Evolutionary conservation across 2,329 filamentous ascomycete genomes (phyloP), one percentile per base, ranked within the genome.

Genomic region (Berkeleyomyces rouxiae): DNA sequence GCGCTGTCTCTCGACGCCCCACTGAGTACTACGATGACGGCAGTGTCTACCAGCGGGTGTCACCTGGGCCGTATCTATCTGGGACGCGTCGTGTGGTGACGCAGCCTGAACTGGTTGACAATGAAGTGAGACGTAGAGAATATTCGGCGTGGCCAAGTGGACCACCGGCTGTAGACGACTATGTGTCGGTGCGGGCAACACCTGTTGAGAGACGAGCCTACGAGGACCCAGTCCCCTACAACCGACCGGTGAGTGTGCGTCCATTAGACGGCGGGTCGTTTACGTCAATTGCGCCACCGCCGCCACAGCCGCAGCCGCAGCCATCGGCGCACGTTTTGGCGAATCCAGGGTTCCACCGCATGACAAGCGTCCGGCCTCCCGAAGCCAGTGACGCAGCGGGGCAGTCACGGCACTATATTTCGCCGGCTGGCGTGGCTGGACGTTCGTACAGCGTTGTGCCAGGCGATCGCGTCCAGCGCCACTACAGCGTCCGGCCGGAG

Each of bases 21-120:
- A 73, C 76, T 7, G 71, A 76, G 1, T 77, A 77, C 63, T 76
- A 79, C 36, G 81, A 84, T 37, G 76, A 78, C 31, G 72, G 73
- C 3, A 67, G 77, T 36, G 68, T 81, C 3, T 84, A 83, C 67
- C 72, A 75, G 58, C 74, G 77, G 62, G 68, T 77, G 1, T 76
- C 84, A 3, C 81, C 83, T 2, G 69, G 76, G 2, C 9, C 39
- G 7, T 78, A 73, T 69, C 72, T 72, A 23, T 47, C 49, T 55
- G 71, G 75, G n/a, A 74, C 78, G 7, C 75, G 82, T 65, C 78
- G 82, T 49, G 77, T 84, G 51, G 74, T 88, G 31, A 84, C 84
- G 9, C 81, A 85, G 65, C 79, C 83, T 1, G 85, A 87, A 65
- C 81, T 77, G 16, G 31, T 43, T 7, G 55, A 59, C 16, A 37